Percentiles rank a stretch among this genome's conserved stretches.
These are phyloP conservation scores for Pythium oligandrum DNA, from an alignment of 352 stramenopile genomes.

Conservation along the genomic window DNA sequence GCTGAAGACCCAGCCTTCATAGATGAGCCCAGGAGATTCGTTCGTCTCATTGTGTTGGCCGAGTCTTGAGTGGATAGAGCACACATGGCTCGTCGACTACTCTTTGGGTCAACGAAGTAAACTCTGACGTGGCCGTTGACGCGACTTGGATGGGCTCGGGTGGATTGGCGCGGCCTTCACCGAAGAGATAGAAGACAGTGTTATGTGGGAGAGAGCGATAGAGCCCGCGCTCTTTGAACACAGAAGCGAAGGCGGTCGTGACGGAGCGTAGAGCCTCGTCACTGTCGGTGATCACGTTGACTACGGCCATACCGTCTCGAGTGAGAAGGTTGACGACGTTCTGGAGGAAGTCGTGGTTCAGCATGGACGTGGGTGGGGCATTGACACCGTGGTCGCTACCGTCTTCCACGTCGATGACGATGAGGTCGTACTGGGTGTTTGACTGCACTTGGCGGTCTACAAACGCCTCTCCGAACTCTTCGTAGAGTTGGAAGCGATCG, in stretches of 20 bases:
- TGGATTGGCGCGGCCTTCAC: no score
- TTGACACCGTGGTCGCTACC: neutral
- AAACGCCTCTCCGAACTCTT: constrained; percentile 35
- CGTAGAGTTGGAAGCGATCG: constrained; percentile 27
- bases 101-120: neutral
- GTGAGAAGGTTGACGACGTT: neutral
- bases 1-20: no score
- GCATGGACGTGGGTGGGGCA: neutral
- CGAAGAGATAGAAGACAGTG: neutral
- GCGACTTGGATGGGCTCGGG: neutral
- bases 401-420: constrained; percentile 65
- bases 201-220: neutral
- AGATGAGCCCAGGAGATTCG: no score
- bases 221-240: neutral
- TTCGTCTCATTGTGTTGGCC: no score
- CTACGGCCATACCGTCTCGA: neutral
- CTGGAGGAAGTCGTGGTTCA: neutral
- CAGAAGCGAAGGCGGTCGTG: neutral
- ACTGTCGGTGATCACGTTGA: neutral
- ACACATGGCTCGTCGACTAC: no score
- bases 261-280: neutral
- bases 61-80: no score
- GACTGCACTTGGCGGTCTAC: constrained; percentile 15
- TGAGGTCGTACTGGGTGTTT: constrained; percentile 25
- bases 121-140: neutral